Conservation (phyloP, 2,329 filamentous ascomycete genomes). For the Verticillium tricorpus region DNA sequence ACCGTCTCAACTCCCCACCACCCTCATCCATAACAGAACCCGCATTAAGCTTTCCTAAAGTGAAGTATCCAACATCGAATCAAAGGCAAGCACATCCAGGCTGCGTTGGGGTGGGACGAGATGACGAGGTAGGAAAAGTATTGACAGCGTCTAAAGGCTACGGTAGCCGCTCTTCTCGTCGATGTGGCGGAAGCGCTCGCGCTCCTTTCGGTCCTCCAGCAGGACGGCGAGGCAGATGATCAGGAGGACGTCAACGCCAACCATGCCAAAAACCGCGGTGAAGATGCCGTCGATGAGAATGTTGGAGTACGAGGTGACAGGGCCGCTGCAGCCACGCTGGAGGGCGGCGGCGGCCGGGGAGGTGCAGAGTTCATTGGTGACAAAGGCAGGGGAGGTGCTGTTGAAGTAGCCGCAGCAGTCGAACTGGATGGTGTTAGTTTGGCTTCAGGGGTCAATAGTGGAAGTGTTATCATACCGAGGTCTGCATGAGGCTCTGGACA, state of each 20-base stretch:
- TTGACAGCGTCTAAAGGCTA: conserved; percentile 37
- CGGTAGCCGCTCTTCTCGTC: conserved; percentile 68
- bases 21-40: neutral
- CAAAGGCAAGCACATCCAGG: neutral
- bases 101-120: neutral
- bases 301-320: conserved; percentile 66
- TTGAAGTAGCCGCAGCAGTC: conserved; percentile 78
- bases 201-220: conserved; percentile 76
- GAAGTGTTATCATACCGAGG: conserved; percentile 44
- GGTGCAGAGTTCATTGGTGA: conserved; percentile 63
- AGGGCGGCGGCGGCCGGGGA: conserved; percentile 67
- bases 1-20: neutral
- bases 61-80: neutral
- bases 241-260: conserved; percentile 64
- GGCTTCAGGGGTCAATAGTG: conserved; percentile 6
- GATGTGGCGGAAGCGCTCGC: conserved; percentile 72
- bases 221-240: conserved; percentile 70
- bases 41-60: neutral
- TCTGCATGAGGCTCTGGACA: conserved; percentile 67
- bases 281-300: conserved; percentile 71
- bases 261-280: conserved; percentile 74
- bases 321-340: conserved; percentile 63
- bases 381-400: conserved; percentile 65
- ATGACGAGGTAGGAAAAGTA: neutral
- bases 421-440: conserved; percentile 49